Base-by-base conservation (phyloP, 140 eudicot species). In the Stevia rebaudiana region DNA sequence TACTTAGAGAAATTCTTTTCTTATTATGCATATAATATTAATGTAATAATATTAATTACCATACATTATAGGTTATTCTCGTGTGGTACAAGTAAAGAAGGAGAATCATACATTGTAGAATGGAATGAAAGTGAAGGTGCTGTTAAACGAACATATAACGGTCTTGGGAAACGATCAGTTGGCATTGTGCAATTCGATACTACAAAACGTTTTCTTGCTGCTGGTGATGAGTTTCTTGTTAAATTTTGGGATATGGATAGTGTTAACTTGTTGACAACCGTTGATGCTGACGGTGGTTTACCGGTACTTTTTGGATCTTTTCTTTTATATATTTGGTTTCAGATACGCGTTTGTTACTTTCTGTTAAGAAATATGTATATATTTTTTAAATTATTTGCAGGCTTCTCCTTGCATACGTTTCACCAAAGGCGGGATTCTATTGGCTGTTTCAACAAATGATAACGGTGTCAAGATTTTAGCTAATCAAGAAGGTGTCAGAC, bases 41-140 rank as follows among this genome's bases (percentile, higher is more conserved):
- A 15, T 53, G 5, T 12, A 53, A 36, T 24, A 23, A 54, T 31
- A 7, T n/a, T 56, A 6, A 30, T 56, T 56, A 7, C 63, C 31
- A 30, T 8, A 70, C 1, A 10, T 39, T 0, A 54, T 52, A 84
- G 91, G 80, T 66, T 84, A 65, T 84, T 84, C 68, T 84, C 91
- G 1, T 84, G 91, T 56, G 91, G 91, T 52, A 78, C 84, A 53
- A 84, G 78, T 76, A 84, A 84, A 69, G 90, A 80, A 80, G 91
- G 91, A 15, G 91, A 84, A 24, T 81, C 91, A 11, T 78, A 50
- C 68, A 73, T 84, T 61, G 87, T 84, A 41, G 91, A 84, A 62
- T 84, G 91, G 91, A 84, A 84, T 66, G 91, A 84, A 75, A 84
- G 87, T 73, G 91, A 81, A 75, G 91, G 91, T 43, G 82, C 87